Percentiles rank a stretch among this genome's conserved stretches.
These are phyloP conservation scores for Priceomyces castillae DNA, from an alignment of 805 yeast genomes.

Conservation along the genomic window DNA sequence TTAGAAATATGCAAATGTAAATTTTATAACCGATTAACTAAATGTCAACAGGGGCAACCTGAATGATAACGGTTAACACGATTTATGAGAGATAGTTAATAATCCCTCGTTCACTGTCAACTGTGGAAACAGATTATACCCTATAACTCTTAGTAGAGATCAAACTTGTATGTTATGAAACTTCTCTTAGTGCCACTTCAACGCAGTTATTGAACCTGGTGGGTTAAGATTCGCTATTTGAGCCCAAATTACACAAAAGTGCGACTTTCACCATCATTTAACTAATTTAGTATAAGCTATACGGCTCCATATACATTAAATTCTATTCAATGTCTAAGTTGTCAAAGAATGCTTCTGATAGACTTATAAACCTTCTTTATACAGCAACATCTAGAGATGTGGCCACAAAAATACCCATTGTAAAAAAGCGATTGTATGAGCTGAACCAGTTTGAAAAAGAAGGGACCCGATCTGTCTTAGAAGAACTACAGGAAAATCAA, in stretches of 20 bases:
- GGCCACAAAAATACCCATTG: constrained; percentile 24
- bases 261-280: background rate
- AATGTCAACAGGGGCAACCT: background rate
- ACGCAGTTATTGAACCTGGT: background rate
- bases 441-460: constrained; percentile 3
- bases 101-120: background rate
- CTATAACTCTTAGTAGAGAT: background rate
- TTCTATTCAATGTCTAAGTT: constrained; percentile 10
- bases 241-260: background rate
- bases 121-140: background rate
- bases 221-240: background rate
- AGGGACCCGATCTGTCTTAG: constrained; percentile 20
- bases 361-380: constrained; percentile 29
- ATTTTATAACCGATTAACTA: background rate
- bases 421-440: constrained; percentile 28
- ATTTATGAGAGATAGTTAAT: background rate
- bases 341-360: constrained; percentile 19
- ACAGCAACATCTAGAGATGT: constrained; percentile 28
- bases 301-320: background rate
- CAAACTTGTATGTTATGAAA: background rate
- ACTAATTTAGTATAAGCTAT: no score
- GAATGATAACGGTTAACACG: background rate
- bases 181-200: background rate
- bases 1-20: constrained; percentile 7
- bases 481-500: constrained; percentile 26